Conservation (phyloP, 108 stramenopile species). For the Nannochloropsis gaditana region DNA sequence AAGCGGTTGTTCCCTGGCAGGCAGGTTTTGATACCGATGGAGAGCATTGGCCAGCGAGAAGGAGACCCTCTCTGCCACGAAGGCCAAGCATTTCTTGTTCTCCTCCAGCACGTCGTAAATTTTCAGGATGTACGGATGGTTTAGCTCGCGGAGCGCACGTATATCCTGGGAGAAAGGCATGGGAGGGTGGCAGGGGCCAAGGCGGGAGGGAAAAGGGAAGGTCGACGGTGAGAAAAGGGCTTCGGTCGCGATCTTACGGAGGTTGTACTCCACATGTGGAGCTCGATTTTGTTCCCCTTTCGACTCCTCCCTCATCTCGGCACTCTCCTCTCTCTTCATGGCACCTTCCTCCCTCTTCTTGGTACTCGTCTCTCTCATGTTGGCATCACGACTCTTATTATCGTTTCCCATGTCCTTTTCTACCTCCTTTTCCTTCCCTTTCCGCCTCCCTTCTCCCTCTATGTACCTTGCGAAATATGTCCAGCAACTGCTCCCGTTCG, state of each 20-base stretch:
- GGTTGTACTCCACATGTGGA: too few species aligned
- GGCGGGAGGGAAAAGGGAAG: background rate
- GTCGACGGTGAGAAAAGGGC: background rate
- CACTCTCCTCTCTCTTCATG: too few species aligned
- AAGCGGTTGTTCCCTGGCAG: background rate
- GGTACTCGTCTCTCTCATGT: too few species aligned
- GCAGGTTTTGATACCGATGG: slow-evolving; percentile 13
- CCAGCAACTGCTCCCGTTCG: background rate
- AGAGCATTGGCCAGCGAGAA: slow-evolving; percentile 4
- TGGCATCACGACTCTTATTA: too few species aligned
- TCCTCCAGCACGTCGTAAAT: background rate
- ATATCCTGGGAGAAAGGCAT: background rate
- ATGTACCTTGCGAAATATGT: background rate
- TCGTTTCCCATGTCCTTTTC: too few species aligned
- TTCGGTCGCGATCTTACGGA: too few species aligned
- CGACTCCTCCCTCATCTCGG: too few species aligned
- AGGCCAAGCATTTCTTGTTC: background rate
- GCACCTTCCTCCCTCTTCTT: too few species aligned
- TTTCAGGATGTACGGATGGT: background rate
- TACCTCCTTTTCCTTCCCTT: background rate
- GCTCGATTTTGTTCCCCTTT: too few species aligned
- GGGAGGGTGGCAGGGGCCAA: background rate
- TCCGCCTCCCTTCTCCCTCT: background rate
- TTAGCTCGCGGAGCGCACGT: background rate
- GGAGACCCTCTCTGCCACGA: background rate